Percentiles rank a stretch among this genome's conserved stretches.
Conservation (phyloP, 305 asterid species). For the Fraxinus sp. region DNA sequence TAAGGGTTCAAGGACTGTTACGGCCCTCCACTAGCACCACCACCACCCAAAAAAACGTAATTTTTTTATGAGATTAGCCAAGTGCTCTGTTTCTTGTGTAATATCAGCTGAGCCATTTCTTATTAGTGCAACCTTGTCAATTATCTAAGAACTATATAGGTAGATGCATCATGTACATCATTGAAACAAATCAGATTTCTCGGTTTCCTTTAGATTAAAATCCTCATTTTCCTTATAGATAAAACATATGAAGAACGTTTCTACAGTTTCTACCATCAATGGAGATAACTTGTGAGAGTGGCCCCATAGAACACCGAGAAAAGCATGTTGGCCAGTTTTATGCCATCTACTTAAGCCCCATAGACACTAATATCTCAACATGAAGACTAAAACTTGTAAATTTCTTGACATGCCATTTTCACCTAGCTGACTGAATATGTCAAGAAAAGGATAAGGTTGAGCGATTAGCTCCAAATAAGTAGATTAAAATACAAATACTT, state of each 20-base stretch:
- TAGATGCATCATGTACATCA: background rate
- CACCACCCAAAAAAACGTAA: background rate
- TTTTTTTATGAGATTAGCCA: background rate
- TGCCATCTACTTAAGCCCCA: slow-evolving; percentile 12
- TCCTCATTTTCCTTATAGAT: background rate
- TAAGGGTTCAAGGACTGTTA: background rate
- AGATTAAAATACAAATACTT: background rate
- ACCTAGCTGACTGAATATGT: background rate
- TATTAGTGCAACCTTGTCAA: background rate
- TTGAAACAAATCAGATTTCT: background rate
- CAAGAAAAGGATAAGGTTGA: slow-evolving; percentile 4
- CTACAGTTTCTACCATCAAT: background rate
- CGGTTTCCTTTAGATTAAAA: background rate
- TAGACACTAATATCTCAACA: background rate
- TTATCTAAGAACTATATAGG: background rate
- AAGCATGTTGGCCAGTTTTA: background rate
- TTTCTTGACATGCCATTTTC: slow-evolving; percentile 10
- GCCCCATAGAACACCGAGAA: background rate
- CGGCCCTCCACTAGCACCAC: background rate
- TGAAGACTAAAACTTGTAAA: background rate
- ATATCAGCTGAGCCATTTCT: background rate
- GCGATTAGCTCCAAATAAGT: background rate
- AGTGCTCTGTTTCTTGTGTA: background rate
- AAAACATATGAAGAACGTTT: background rate
- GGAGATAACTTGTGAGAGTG: background rate